Evolutionary conservation across 2,329 filamentous ascomycete species (phyloP).

Genomic region (Cladophialophora chaetospira): DNA sequence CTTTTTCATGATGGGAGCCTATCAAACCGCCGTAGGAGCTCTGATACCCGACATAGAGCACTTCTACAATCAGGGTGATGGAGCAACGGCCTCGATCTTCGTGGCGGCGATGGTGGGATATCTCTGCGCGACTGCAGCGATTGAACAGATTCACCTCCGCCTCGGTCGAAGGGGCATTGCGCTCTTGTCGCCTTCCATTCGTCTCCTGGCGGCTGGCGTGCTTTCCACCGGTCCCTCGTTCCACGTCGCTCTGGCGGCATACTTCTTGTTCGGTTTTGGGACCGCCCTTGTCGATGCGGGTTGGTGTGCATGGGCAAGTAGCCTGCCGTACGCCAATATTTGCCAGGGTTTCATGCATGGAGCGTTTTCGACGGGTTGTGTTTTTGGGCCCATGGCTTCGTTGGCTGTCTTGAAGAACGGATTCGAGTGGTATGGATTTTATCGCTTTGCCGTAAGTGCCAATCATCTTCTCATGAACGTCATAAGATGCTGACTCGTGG

Average conservation of each 20-base stretch:
- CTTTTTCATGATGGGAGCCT: constrained; percentile 10
- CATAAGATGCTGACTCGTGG: background rate
- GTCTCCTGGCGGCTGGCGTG: constrained; percentile 37
- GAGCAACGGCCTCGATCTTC: constrained; percentile 50
- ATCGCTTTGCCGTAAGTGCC: constrained; percentile 42
- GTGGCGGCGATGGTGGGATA: constrained; percentile 49
- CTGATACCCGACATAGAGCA: constrained; percentile 41
- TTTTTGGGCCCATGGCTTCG: constrained; percentile 42
- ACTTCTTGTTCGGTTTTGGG: constrained; percentile 42
- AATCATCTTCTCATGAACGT: background rate
- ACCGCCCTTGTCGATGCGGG: constrained; percentile 47
- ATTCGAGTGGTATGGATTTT: constrained; percentile 44
- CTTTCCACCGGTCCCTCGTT: constrained; percentile 40
- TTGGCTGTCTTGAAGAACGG: constrained; percentile 35
- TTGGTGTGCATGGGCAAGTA: constrained; percentile 51
- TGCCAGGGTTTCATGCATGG: constrained; percentile 47
- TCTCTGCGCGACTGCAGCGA: constrained; percentile 44
- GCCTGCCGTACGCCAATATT: constrained; percentile 44
- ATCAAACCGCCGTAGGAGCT: constrained; percentile 12
- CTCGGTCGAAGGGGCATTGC: constrained; percentile 50
- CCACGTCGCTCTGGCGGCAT: constrained; percentile 37
- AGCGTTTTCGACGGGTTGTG: constrained; percentile 44
- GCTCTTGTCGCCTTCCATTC: constrained; percentile 42
- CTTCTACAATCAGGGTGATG: constrained; percentile 47
- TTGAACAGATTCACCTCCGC: constrained; percentile 42